Evolutionary conservation across 2,329 filamentous ascomycete species (phyloP), one percentile per base, ranked within the genome.

Genomic region (Tolypocladium pustulatum): DNA sequence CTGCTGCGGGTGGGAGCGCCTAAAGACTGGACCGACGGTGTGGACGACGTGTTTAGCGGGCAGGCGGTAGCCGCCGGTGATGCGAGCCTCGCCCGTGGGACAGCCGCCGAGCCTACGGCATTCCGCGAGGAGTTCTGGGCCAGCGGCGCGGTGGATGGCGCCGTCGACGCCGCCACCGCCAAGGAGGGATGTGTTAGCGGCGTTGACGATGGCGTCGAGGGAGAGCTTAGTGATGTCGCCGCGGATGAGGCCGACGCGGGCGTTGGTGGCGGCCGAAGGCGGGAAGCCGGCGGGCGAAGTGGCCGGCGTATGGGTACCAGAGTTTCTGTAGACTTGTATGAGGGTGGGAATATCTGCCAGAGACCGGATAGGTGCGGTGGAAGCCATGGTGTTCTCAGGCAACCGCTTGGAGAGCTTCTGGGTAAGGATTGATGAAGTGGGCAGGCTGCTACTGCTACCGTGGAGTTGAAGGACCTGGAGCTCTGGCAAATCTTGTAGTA

Each of bases 141-240:
- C 94, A 0, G 94, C 93, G 46, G 88, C 91, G 36, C 81, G 73
- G 71, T 97, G 94, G 65, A 97, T 97, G 34, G 91, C 89, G 46
- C 88, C 89, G 68, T 92, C 88, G 20, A 97, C 91, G 40, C 94
- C 94, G n/a, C 91, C 91, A 57, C 94, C 94, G 58, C 92, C 91
- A 0, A 89, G 79, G 0, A 97, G 83, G 1, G 80, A 81, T 12
- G 73, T 75, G 72, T 97, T 97, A 52, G 94, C 93, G 1, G 94
- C 93, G 71, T 97, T 97, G 71, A 97, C 92, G 65, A 97, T 94
- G 63, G 88, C 88, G 68, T 91, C 90, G 53, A 91, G 81, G 37
- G 80, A 71, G 4, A 97, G 82, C 17, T 79, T 85, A 17, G 92
- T 97, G 72, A 97, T 95, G 71, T 96, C 91, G 65, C 84, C 83